A percentile compares a stretch with the other conserved stretches of the same genome.
Evolutionary conservation across 495 filamentous ascomycete genomes (phyloP).

Genomic region (Wilcoxina mikolae): DNA sequence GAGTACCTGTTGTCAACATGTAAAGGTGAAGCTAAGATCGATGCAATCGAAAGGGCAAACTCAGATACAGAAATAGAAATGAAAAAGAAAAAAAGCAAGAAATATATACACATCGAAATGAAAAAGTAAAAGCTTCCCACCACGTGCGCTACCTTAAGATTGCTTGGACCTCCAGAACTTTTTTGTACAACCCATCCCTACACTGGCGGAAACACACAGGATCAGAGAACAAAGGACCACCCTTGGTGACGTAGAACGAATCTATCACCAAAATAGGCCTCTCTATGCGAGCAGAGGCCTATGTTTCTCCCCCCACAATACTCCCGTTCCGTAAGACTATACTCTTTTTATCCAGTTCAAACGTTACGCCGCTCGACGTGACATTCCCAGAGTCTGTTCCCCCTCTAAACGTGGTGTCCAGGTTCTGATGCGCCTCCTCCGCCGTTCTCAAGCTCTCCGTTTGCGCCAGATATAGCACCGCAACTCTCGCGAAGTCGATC

Average conservation of each 20-base stretch:
- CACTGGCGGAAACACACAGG: background rate
- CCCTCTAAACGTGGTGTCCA: slow-evolving; percentile 41
- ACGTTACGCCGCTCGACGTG: slow-evolving; percentile 11
- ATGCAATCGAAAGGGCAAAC: too few species aligned
- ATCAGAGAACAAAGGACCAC: background rate
- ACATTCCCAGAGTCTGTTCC: slow-evolving; percentile 24
- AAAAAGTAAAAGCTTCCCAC: too few species aligned
- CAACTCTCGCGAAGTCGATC: slow-evolving; percentile 52
- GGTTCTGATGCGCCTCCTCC: slow-evolving; percentile 39
- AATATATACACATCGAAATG: too few species aligned
- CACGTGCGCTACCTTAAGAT: too few species aligned
- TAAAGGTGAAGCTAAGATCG: too few species aligned
- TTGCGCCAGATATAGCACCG: slow-evolving; percentile 49
- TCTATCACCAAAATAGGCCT: slow-evolving; percentile 10
- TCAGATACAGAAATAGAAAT: too few species aligned
- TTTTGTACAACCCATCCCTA: too few species aligned
- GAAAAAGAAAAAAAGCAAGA: too few species aligned
- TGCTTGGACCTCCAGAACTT: too few species aligned
- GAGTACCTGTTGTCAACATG: too few species aligned
- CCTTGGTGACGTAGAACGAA: background rate
- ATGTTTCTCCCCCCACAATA: slow-evolving; percentile 5
- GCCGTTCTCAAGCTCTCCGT: slow-evolving; percentile 39
- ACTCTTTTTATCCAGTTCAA: slow-evolving; percentile 21
- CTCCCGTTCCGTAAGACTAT: slow-evolving; percentile 6
- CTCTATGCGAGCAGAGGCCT: background rate